A percentile compares a stretch with the other conserved stretches of the same genome.
Evolutionary conservation across 2,329 filamentous ascomycete species (phyloP).

Genomic region (Aspergillus sp.): DNA sequence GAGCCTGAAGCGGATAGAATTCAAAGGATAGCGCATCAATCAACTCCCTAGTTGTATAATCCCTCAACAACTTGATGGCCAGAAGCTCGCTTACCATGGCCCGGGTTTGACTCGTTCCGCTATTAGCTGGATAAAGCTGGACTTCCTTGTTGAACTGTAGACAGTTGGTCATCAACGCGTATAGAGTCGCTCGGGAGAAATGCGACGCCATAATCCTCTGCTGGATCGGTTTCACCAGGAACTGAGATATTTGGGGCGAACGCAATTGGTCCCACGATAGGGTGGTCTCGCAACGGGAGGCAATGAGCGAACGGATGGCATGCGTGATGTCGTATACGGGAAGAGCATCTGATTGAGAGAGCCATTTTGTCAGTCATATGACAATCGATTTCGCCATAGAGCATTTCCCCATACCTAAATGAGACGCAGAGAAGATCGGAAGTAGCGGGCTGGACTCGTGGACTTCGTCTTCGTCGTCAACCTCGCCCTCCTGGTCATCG

Average conservation of each 20-base stretch:
- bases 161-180: conserved; percentile 87
- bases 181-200: conserved; percentile 78
- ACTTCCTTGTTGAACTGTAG: conserved; percentile 88
- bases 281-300: conserved; percentile 81
- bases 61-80: conserved; percentile 80
- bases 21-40: conserved; percentile 94
- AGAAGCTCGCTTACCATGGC: conserved; percentile 86
- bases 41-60: conserved; percentile 80
- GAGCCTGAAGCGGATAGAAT: conserved; percentile 83
- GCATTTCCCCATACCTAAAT: conserved; percentile 54
- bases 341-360: conserved; percentile 57
- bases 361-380: neutral
- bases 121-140: conserved; percentile 72
- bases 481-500: conserved; percentile 26
- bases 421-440: conserved; percentile 72
- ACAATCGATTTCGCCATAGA: no score
- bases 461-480: conserved; percentile 37
- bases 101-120: conserved; percentile 74
- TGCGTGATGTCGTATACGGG: conserved; percentile 89
- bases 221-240: conserved; percentile 90
- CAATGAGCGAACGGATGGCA: conserved; percentile 76
- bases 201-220: conserved; percentile 77
- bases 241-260: conserved; percentile 93
- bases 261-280: conserved; percentile 90
- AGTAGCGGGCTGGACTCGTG: conserved; percentile 50